Evolutionary conservation across 768 basidiomycete genomes (phyloP), one percentile per base, ranked within the genome.

Genomic region (Solioccasus polychromus): DNA sequence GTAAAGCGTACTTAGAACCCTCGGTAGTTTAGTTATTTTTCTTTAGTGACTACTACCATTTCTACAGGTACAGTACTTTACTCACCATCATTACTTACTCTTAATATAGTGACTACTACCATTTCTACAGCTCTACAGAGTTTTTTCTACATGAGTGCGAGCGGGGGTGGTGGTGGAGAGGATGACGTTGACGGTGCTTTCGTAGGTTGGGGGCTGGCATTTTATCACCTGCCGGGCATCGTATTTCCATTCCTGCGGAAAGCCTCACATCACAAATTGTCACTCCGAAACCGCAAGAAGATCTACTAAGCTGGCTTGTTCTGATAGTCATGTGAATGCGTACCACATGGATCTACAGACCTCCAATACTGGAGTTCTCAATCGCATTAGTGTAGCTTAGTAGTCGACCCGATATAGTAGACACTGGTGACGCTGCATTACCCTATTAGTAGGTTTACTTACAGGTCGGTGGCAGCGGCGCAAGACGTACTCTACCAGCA

Each of bases 231-330:
- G 12, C 18, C 6, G 49, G 39, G 25, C 40, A 22, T 26, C 34
- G 43, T 35, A 11, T 30, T 28, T 8, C 51, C 11, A 39, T 57
- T 8, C 49, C 54, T 39, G 35, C 68, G 38, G 68, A 62, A 5
- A 54, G 52, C 24, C 10, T 58, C 3, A 18, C 39, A 2, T 54
- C 61, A 3, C 44, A 58, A 12, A 49, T 51, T 15, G 46, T 64
- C 11, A 47, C 48, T 12, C 68, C 68, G 53, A 58, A 66, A 41
- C 62, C 68, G 8, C 67, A 76, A 57, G 79, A 80, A 29, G 80
- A 81, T 58, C 54, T 79, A 50, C 61, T 82, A n/a, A n/a, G n/a
- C n/a, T 48, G 80, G 79, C 14, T 60, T 82, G 59, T 82, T 82
- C 50, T 79, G 67, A 67, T 48, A 52, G 17, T 34, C 35, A 36